A percentile compares a stretch with the other conserved stretches of the same genome.
Conservation (phyloP, 257 asterid genomes). For the Asclepias syriaca region DNA sequence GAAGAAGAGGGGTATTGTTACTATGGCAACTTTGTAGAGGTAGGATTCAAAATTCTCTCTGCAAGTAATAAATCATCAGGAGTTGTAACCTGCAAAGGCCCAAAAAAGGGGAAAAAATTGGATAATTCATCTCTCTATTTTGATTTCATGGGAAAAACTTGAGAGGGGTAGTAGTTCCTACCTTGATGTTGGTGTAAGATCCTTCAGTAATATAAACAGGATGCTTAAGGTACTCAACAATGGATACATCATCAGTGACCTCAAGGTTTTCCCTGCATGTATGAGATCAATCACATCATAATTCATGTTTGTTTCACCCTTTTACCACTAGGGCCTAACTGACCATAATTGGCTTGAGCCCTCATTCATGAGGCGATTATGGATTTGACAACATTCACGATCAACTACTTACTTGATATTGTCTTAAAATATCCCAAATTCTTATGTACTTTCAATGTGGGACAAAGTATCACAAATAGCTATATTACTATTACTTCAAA, state of each 20-base stretch:
- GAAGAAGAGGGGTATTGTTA: not conserved
- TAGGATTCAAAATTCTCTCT: conserved; percentile 73
- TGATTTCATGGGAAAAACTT: not conserved
- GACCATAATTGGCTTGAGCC: too few relatives aligned
- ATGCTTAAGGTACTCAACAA: conserved; percentile 89
- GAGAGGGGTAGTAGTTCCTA: conserved; percentile 15
- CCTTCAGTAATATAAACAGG: conserved; percentile 94
- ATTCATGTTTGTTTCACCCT: not conserved
- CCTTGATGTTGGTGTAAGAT: conserved; percentile 98
- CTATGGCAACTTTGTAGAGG: conserved; percentile 11
- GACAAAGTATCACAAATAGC: not conserved
- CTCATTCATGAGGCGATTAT: too few relatives aligned
- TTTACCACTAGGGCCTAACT: too few relatives aligned
- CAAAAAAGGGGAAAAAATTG: not conserved
- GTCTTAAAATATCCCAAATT: too few relatives aligned
- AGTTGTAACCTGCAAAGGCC: conserved; percentile 72
- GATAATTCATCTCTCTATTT: conserved; percentile 4
- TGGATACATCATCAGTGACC: conserved; percentile 97
- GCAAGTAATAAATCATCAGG: conserved; percentile 94
- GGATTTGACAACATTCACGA: too few relatives aligned
- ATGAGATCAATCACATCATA: conserved; percentile 6
- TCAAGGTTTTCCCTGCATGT: conserved; percentile 86
- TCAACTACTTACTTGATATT: too few relatives aligned
- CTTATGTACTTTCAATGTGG: too few relatives aligned
- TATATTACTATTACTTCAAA: not conserved